Percentiles rank a stretch among this genome's conserved stretches.
phyloP scores from a whole-genome alignment of 495 filamentous ascomycete genomes.

The Annulohypoxylon maeteangense region DNA sequence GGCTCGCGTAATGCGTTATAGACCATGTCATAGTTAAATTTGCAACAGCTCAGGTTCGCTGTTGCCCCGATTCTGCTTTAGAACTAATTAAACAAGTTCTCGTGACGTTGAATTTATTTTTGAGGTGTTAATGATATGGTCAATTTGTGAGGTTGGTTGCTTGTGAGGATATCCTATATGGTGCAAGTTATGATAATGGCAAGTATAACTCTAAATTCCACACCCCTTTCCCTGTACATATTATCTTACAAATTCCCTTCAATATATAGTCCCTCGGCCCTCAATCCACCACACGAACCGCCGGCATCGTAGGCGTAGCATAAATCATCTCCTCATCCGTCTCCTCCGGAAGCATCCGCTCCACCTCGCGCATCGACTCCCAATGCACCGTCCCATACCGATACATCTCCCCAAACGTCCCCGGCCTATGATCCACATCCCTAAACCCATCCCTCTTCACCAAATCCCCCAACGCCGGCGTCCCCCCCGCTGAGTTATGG shows the following conservation, averaged over 20 bases:
- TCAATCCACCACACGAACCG: background rate
- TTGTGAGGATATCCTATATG: background rate
- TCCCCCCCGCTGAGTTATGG: slow-evolving; percentile 38
- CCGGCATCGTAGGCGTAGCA: slow-evolving; percentile 35
- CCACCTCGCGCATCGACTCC: slow-evolving; percentile 41
- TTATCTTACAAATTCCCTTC: too few relatives aligned
- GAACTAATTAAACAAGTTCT: slow-evolving; percentile 18
- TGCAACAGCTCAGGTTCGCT: background rate
- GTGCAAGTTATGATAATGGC: background rate
- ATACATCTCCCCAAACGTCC: slow-evolving; percentile 53
- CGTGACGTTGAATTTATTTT: background rate
- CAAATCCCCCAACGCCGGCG: slow-evolving; percentile 42
- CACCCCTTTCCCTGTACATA: background rate
- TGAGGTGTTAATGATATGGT: background rate
- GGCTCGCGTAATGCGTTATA: slow-evolving; percentile 18
- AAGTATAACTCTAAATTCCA: background rate
- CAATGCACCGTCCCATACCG: slow-evolving; percentile 49
- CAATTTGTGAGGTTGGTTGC: background rate
- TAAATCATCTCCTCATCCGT: slow-evolving; percentile 28
- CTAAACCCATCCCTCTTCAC: slow-evolving; percentile 45
- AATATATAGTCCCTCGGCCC: background rate
- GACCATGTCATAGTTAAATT: slow-evolving; percentile 1
- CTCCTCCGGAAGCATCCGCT: slow-evolving; percentile 24
- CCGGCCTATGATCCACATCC: slow-evolving; percentile 45
- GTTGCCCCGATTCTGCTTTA: background rate